These are phyloP conservation scores for Amanita inopinata DNA, from an alignment of 768 basidiomycete species.

Conservation along the genomic window DNA sequence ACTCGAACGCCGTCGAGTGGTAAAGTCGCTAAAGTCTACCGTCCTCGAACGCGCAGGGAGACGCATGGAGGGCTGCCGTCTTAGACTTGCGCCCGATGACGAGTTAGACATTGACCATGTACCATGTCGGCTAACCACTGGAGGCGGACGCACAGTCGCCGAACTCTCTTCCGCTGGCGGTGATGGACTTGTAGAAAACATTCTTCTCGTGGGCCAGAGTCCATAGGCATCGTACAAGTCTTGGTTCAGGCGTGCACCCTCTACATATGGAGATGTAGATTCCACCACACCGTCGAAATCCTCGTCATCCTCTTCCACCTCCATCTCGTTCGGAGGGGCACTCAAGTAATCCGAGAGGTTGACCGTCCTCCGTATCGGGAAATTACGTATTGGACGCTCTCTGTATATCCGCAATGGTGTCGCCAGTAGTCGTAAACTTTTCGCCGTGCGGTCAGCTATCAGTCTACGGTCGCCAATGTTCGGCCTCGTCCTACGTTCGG, in stretches of 20 bases:
- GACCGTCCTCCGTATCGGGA: conserved; percentile 26
- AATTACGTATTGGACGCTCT: conserved; percentile 24
- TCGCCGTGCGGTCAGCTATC: conserved; percentile 60
- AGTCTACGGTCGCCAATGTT: conserved; percentile 44
- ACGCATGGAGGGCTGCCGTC: conserved; percentile 53
- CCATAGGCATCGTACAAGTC: conserved; percentile 60
- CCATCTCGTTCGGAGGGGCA: conserved; percentile 45
- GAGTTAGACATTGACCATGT: conserved; percentile 25
- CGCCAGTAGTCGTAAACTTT: conserved; percentile 48
- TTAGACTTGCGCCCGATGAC: conserved; percentile 21
- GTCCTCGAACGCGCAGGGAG: conserved; percentile 44
- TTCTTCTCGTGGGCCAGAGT: conserved; percentile 11
- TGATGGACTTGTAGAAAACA: conserved; percentile 19
- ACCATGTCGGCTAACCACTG: conserved; percentile 18
- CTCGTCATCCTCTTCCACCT: conserved; percentile 61
- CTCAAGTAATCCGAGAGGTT: conserved; percentile 44
- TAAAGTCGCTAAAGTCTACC: conserved; percentile 67
- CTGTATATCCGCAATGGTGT: conserved; percentile 46
- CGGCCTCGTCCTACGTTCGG: conserved; percentile 56
- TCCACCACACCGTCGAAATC: conserved; percentile 40
- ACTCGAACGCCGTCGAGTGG: conserved; percentile 49
- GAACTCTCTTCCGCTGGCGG: conserved; percentile 26
- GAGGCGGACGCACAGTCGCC: conserved; percentile 14
- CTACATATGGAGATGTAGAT: conserved; percentile 26
- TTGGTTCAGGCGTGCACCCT: conserved; percentile 48